These are phyloP conservation scores for Eucalyptus cloeziana DNA, from an alignment of 345 rosid genomes.

Conservation along the genomic window DNA sequence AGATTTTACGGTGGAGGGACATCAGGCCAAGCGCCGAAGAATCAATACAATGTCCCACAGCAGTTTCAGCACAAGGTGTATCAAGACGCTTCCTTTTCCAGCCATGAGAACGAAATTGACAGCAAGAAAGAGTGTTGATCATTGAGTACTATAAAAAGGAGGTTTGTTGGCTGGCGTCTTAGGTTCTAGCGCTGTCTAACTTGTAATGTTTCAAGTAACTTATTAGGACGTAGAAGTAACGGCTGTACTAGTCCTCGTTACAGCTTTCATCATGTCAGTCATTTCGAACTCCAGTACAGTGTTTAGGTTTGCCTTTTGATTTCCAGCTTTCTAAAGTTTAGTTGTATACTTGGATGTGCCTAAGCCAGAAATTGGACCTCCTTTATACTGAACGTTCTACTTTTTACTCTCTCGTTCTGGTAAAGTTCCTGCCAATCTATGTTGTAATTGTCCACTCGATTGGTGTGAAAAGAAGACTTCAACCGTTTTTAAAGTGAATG, in stretches of 20 bases:
- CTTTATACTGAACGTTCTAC: neutral
- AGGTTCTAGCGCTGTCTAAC: neutral
- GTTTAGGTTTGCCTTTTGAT: neutral
- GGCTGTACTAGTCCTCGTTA: neutral
- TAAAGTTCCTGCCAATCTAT: neutral
- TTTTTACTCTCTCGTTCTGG: neutral
- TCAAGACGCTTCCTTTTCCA: neutral
- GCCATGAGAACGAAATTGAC: neutral
- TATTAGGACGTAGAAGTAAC: neutral
- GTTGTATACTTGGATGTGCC: too few species aligned
- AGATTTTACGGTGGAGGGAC: neutral
- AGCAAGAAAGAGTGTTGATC: neutral
- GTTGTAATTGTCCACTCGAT: neutral
- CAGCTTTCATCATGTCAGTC: neutral
- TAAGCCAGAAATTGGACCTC: neutral
- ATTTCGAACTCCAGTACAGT: neutral
- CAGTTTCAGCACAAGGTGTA: neutral
- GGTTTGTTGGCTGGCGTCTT: neutral
- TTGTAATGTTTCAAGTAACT: neutral
- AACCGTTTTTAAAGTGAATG: neutral
- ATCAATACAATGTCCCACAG: neutral
- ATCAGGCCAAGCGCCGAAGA: neutral
- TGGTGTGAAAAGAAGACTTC: neutral
- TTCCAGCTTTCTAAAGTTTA: neutral
- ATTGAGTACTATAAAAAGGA: neutral